A percentile compares a stretch with the other conserved stretches of the same genome.
Conservation (phyloP, 495 filamentous ascomycete genomes). For the Pseudevernia furfuracea region DNA sequence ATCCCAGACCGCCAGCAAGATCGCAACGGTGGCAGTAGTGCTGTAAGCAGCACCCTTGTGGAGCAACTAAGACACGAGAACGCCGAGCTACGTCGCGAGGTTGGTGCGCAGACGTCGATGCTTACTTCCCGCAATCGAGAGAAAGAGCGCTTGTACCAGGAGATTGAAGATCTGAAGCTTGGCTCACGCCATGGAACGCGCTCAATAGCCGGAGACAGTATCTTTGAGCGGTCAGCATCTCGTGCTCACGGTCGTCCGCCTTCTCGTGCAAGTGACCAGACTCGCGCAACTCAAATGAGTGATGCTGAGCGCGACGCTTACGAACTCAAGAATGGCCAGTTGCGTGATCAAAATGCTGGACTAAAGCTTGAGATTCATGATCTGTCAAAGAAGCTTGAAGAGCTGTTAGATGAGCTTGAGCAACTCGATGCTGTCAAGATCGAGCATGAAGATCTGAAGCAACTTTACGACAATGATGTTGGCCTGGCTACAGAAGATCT, state of each 20-base stretch:
- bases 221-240: conserved; percentile 87
- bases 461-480: conserved; percentile 65
- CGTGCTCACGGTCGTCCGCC: conserved; percentile 65
- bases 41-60: conserved; percentile 58
- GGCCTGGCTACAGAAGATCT: conserved; percentile 72
- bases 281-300: conserved; percentile 59
- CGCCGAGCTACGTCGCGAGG: conserved; percentile 80
- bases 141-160: conserved; percentile 87
- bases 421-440: conserved; percentile 49
- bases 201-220: conserved; percentile 75
- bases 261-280: conserved; percentile 65
- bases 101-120: conserved; percentile 95
- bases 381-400: conserved; percentile 65
- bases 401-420: conserved; percentile 58
- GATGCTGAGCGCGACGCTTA: conserved; percentile 79
- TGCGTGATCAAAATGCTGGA: conserved; percentile 78
- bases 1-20: conserved; percentile 54
- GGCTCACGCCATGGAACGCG: conserved; percentile 58
- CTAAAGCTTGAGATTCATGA: conserved; percentile 79
- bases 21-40: conserved; percentile 46
- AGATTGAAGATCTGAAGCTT: conserved; percentile 94
- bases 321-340: conserved; percentile 70
- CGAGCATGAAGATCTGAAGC: conserved; percentile 50
- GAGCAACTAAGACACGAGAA: conserved; percentile 86
- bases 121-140: conserved; percentile 91